Percentiles rank a stretch among this genome's conserved stretches.
phyloP scores from a whole-genome alignment of 1,284 basidiomycete genomes.

The Apiotrichum veenhuisii region DNA sequence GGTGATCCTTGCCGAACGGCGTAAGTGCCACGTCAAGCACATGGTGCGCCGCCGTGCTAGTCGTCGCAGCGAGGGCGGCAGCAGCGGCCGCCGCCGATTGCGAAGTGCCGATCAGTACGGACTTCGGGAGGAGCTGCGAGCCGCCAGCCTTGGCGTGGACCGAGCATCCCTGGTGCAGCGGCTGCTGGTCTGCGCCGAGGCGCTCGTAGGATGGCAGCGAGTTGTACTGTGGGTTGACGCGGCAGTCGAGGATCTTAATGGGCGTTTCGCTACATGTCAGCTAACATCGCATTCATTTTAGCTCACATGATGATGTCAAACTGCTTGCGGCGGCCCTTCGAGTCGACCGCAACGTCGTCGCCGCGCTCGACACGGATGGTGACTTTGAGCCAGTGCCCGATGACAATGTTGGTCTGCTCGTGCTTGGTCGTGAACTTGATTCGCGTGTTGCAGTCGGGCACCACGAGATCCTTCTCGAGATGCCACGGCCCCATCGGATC shows the following conservation, averaged over 20 bases:
- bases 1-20: not conserved
- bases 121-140: not conserved
- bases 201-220: slow-evolving; percentile 59
- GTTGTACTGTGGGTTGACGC: slow-evolving; percentile 72
- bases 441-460: slow-evolving; percentile 52
- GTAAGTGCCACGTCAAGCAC: not conserved
- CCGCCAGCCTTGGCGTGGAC: slow-evolving; percentile 28
- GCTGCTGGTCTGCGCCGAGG: slow-evolving; percentile 6
- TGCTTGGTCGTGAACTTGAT: slow-evolving; percentile 82
- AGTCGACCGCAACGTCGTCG: slow-evolving; percentile 62
- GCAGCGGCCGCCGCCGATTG: not conserved
- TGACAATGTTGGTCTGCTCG: slow-evolving; percentile 70
- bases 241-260: slow-evolving; percentile 56
- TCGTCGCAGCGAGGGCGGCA: too few relatives aligned
- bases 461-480: slow-evolving; percentile 50
- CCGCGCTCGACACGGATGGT: slow-evolving; percentile 80
- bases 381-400: slow-evolving; percentile 77
- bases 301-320: slow-evolving; percentile 79
- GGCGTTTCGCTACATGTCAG: slow-evolving; percentile 45
- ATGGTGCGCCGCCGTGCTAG: not conserved
- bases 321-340: slow-evolving; percentile 66
- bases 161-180: slow-evolving; percentile 26
- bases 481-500: slow-evolving; percentile 58
- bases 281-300: too few relatives aligned
- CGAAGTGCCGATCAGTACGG: slow-evolving; percentile 4